phyloP scores from a whole-genome alignment of 129 eudicot species.

The Apium graveolens region DNA sequence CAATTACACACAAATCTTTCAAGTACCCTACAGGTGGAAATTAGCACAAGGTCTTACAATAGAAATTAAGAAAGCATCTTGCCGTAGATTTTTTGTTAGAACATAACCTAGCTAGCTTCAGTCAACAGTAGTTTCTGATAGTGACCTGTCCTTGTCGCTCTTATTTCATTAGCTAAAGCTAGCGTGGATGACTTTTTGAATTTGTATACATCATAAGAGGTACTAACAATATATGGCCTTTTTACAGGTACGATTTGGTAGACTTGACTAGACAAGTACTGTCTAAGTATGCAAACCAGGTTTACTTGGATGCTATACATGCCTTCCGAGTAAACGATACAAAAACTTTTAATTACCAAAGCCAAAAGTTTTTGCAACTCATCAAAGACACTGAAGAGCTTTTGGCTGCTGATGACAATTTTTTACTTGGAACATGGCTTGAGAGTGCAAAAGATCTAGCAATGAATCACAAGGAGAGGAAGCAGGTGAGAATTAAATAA shows the following conservation, averaged over 20 bases:
- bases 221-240: neutral
- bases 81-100: neutral
- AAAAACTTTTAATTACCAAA: conserved; percentile 36
- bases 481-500: conserved; percentile 44
- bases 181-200: neutral
- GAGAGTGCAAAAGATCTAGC: conserved; percentile 74
- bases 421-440: conserved; percentile 93
- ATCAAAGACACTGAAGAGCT: conserved; percentile 73
- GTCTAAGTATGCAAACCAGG: conserved; percentile 83
- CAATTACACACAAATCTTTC: neutral
- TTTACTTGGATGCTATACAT: conserved; percentile 56
- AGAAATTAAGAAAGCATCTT: neutral
- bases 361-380: conserved; percentile 59
- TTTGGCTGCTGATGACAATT: conserved; percentile 85
- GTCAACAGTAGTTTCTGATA: neutral
- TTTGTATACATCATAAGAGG: neutral
- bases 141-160: neutral
- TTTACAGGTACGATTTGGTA: conserved; percentile 91
- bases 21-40: neutral
- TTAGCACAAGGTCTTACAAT: neutral
- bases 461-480: conserved; percentile 45
- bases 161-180: neutral
- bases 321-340: conserved; percentile 57
- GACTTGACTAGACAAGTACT: conserved; percentile 87
- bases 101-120: neutral